Conservation (phyloP, 345 rosid species). For the Citrus unshiu region DNA sequence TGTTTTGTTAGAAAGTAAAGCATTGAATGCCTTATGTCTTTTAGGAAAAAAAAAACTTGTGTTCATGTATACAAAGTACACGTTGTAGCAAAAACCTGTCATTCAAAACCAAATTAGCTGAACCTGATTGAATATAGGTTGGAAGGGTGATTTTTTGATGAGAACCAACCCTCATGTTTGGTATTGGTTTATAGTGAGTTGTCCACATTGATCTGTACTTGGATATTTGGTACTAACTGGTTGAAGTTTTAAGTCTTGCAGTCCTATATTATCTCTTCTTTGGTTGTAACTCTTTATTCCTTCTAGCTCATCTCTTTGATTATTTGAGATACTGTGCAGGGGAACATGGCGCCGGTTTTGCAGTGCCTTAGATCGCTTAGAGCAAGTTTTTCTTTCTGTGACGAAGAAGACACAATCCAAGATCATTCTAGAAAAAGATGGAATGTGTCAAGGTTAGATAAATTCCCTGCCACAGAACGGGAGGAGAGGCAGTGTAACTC, state of each 20-base stretch:
- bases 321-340: conserved; percentile 42
- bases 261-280: not conserved
- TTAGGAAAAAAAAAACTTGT: not conserved
- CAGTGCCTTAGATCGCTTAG: conserved; percentile 67
- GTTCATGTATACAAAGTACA: not conserved
- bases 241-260: not conserved
- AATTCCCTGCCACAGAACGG: not conserved
- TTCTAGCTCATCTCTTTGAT: conserved; percentile 15
- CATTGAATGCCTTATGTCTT: not conserved
- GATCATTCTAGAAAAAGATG: conserved; percentile 46
- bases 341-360: conserved; percentile 65
- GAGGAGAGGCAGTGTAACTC: conserved; percentile 2
- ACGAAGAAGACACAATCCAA: conserved; percentile 30
- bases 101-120: not conserved
- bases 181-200: not conserved
- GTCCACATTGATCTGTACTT: not conserved
- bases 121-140: not conserved
- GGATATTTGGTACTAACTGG: not conserved
- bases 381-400: conserved; percentile 38
- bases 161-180: not conserved
- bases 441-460: conserved; percentile 36
- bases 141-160: not conserved
- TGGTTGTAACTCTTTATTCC: not conserved
- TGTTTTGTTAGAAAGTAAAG: not conserved
- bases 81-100: not conserved